Percentiles rank a stretch among this genome's conserved stretches.
Evolutionary conservation across 331 rosid genomes (phyloP).

Genomic region (Cucumis variabilis): DNA sequence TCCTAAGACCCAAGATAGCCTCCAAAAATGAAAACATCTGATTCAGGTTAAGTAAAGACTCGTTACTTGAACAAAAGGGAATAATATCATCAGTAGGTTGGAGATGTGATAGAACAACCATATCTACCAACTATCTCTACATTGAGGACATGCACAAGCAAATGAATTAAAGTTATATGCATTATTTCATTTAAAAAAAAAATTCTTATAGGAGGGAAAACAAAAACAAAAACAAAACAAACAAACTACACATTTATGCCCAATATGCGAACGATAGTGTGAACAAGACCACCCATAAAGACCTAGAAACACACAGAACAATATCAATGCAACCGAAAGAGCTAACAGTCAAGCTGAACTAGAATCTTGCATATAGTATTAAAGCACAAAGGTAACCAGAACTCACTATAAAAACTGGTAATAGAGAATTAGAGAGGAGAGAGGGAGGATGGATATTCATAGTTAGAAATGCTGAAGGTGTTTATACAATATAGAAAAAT

Average conservation of each 20-base stretch:
- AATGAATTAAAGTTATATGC: not conserved
- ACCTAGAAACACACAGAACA: not conserved
- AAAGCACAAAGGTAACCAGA: not conserved
- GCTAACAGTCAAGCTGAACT: conserved; percentile 6
- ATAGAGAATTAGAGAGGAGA: not conserved
- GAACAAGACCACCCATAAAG: not conserved
- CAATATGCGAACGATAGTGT: not conserved
- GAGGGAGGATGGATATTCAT: not conserved
- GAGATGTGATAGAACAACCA: not conserved
- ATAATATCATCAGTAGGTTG: no score
- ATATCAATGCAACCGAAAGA: not conserved
- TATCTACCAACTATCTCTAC: not conserved
- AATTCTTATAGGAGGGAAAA: no score
- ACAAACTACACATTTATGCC: not conserved
- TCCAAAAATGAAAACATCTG: no score
- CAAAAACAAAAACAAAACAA: no score
- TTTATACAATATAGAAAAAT: not conserved
- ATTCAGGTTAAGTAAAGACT: no score
- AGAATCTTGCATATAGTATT: not conserved
- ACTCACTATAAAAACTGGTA: not conserved
- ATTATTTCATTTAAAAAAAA: not conserved
- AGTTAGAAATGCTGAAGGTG: not conserved
- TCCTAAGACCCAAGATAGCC: no score
- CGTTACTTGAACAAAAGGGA: no score
- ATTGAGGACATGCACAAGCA: not conserved